These are phyloP conservation scores for Guyanaporus albipodus DNA, from an alignment of 768 basidiomycete genomes.

Conservation along the genomic window DNA sequence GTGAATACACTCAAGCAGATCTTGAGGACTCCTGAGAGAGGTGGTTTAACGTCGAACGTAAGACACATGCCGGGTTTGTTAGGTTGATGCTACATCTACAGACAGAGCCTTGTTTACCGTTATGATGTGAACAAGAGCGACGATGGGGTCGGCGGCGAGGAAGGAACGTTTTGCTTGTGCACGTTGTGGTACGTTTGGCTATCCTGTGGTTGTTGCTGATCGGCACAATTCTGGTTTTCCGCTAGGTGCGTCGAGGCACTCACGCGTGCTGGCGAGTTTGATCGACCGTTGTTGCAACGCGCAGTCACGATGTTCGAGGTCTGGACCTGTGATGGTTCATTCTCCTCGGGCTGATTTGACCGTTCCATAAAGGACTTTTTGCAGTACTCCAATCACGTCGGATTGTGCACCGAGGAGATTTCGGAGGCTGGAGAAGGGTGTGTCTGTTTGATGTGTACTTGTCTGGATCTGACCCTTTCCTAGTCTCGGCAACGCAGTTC, in stretches of 20 bases:
- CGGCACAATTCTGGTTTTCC: not conserved
- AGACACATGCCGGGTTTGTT: not conserved
- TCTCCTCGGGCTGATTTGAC: not conserved
- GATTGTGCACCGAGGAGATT: constrained; percentile 82
- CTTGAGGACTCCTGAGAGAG: constrained; percentile 81
- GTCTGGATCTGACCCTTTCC: not conserved
- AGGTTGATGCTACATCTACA: constrained; percentile 1
- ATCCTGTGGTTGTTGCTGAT: not conserved
- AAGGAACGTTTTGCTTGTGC: constrained; percentile 91
- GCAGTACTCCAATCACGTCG: constrained; percentile 83
- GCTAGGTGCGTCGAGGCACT: constrained; percentile 83
- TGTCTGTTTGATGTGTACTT: constrained; percentile 19
- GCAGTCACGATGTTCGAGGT: constrained; percentile 92
- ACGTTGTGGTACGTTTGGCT: constrained; percentile 58
- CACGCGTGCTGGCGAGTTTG: constrained; percentile 80
- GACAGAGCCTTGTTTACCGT: constrained; percentile 80
- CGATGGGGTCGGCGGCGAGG: constrained; percentile 94
- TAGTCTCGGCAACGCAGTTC: constrained; percentile 83
- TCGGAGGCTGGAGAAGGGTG: constrained; percentile 82
- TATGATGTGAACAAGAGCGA: constrained; percentile 84
- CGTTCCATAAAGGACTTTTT: constrained; percentile 55
- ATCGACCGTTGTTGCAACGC: constrained; percentile 57
- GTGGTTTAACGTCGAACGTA: constrained; percentile 87
- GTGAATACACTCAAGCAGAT: constrained; percentile 80
- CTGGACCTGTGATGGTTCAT: constrained; percentile 7